Base-by-base conservation (phyloP, 2,329 filamentous ascomycete genomes). In the Gaeumannomyces tritici region DNA sequence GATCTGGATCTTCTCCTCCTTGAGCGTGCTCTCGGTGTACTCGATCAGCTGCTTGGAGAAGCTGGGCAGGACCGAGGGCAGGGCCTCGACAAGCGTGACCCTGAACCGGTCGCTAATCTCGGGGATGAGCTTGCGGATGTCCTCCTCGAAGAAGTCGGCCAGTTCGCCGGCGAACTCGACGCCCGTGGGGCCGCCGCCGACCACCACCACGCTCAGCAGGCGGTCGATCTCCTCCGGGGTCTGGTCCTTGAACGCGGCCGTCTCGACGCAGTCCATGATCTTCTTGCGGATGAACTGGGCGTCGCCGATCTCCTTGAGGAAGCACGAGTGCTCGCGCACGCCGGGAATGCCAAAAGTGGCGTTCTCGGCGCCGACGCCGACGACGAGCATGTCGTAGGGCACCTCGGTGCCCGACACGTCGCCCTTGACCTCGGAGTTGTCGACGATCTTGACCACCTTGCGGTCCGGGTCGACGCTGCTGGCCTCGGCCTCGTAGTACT, bases 261-360 rank as follows among this genome's bases (percentile, higher is more conserved):
- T 97, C 80, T 99, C 95, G 69, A 96, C 93, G 75, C 95, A 99
- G 80, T 99, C 95, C 95, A 99, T 99, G 77, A 99, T 97, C 78
- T 91, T 92, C 83, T 93, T 97, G 73, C 95, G 91, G 74, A 99
- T 99, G 72, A 86, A 85, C 79, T 99, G 95, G 63, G 95, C 95
- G 75, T 99, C 96, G 67, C 84, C 87, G 73, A 99, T 96, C 80
- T 99, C 96, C 84, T 99, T 99, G 74, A 99, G 79, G 85, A 99
- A 99, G 80, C 93, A 96, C 69, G 91, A 93, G 82, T 99, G 80
- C 78, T 99, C 95, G 69, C 87, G 88, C 63, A 99, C 95, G 75
- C 95, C 95, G 62, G 91, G 92, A 71, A 99, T 98, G 70, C 93
- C 95, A 73, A 99, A 99, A 64, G 95, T 99, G 62, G 95, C 93